Conservation (phyloP, 202 grass and related monocot genomes). For the Setaria italica region DNA sequence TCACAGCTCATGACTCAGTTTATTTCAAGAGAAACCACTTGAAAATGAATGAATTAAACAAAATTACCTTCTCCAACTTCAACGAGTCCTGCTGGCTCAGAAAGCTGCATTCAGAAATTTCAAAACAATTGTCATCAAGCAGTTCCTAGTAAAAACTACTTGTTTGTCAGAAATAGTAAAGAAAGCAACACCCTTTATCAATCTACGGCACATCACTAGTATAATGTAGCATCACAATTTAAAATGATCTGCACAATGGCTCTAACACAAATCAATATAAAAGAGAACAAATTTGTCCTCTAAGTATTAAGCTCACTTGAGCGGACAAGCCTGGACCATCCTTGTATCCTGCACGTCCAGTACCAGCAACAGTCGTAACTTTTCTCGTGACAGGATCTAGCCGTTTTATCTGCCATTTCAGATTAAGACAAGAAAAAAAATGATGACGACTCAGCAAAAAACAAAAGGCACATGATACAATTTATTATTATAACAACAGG, state of each 20-base stretch:
- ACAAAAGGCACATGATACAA: slow-evolving; percentile 32
- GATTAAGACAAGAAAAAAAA: slow-evolving; percentile 29
- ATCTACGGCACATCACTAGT: neutral
- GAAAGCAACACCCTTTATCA: slow-evolving; percentile 34
- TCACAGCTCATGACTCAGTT: neutral
- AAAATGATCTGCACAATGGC: slow-evolving; percentile 26
- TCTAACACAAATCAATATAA: slow-evolving; percentile 1
- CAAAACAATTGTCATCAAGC: slow-evolving; percentile 42
- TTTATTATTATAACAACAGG: slow-evolving; percentile 32
- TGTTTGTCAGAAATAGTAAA: slow-evolving; percentile 23
- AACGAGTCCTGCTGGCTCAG: slow-evolving; percentile 92
- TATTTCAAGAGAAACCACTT: slow-evolving; percentile 20
- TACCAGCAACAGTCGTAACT: slow-evolving; percentile 92
- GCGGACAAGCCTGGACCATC: slow-evolving; percentile 76
- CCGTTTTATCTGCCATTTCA: slow-evolving; percentile 83
- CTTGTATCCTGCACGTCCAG: slow-evolving; percentile 86
- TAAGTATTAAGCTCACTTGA: slow-evolving; percentile 65
- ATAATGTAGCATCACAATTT: slow-evolving; percentile 18
- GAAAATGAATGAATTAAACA: slow-evolving; percentile 28
- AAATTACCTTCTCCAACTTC: slow-evolving; percentile 71
- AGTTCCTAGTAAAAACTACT: slow-evolving; percentile 42
- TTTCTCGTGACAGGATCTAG: slow-evolving; percentile 77
- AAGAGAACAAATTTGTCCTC: slow-evolving; percentile 12
- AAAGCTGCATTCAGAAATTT: slow-evolving; percentile 71
- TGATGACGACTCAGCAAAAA: slow-evolving; percentile 19